Conservation (phyloP, 2,329 filamentous ascomycete genomes). For the Fusarium sp. region DNA sequence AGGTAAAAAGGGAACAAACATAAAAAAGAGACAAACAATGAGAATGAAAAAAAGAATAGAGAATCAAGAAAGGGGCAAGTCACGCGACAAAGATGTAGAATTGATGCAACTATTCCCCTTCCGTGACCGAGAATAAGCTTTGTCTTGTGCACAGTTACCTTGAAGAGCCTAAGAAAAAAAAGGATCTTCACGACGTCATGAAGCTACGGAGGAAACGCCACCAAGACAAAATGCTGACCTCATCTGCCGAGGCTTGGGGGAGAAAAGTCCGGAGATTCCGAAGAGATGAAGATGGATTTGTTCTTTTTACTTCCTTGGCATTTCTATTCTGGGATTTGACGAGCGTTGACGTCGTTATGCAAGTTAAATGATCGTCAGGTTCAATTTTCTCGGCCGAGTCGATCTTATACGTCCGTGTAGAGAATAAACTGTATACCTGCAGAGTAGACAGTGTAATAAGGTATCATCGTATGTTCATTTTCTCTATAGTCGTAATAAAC, state of each 20-base stretch:
- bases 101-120: slow-evolving; percentile 36
- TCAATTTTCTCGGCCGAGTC: slow-evolving; percentile 38
- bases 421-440: too few species aligned
- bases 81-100: slow-evolving; percentile 37
- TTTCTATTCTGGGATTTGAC: slow-evolving; percentile 1
- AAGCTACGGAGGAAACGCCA: slow-evolving; percentile 1
- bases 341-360: background rate
- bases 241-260: slow-evolving; percentile 21
- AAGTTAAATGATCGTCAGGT: slow-evolving; percentile 19
- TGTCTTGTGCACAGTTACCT: slow-evolving; percentile 45
- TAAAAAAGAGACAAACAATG: background rate
- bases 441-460: too few species aligned
- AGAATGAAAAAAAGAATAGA: background rate
- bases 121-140: slow-evolving; percentile 41
- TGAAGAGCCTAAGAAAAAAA: slow-evolving; percentile 9
- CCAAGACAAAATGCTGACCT: slow-evolving; percentile 2
- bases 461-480: background rate
- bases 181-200: slow-evolving; percentile 28
- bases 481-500: too few species aligned
- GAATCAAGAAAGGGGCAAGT: slow-evolving; percentile 28
- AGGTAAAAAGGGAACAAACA: background rate
- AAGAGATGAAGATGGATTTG: background rate
- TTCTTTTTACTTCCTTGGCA: slow-evolving; percentile 5
- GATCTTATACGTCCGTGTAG: background rate
- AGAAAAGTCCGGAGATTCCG: slow-evolving; percentile 9